A percentile compares a stretch with the other conserved stretches of the same genome.
These are phyloP conservation scores for Crepidotus sp. DNA, from an alignment of 1,284 basidiomycete genomes.

Conservation along the genomic window DNA sequence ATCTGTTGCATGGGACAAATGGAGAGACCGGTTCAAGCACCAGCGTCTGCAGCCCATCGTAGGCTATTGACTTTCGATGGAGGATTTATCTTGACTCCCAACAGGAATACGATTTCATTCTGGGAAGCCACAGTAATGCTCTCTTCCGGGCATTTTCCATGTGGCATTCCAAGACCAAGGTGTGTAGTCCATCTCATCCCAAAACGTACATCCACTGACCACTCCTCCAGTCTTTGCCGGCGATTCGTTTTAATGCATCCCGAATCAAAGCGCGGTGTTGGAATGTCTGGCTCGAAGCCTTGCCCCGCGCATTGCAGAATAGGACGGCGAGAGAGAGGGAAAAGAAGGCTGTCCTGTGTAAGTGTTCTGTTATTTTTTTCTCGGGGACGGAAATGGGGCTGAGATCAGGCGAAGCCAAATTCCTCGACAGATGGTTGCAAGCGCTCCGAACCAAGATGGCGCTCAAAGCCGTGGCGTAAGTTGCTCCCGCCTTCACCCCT, in stretches of 20 bases:
- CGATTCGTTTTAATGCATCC: slow-evolving; percentile 60
- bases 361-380: slow-evolving; percentile 36
- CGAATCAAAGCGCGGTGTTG: slow-evolving; percentile 53
- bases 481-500: slow-evolving; percentile 22
- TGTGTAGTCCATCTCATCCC: slow-evolving; percentile 27
- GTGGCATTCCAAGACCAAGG: slow-evolving; percentile 68
- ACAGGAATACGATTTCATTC: slow-evolving; percentile 53
- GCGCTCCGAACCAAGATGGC: slow-evolving; percentile 60
- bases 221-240: slow-evolving; percentile 55
- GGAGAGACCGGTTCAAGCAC: slow-evolving; percentile 61
- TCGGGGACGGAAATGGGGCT: not conserved
- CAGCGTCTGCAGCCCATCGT: slow-evolving; percentile 58
- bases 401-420: slow-evolving; percentile 36
- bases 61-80: slow-evolving; percentile 21
- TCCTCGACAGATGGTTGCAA: slow-evolving; percentile 56
- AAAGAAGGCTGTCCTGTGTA: slow-evolving; percentile 37
- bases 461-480: slow-evolving; percentile 74
- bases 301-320: slow-evolving; percentile 59
- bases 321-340: slow-evolving; percentile 58
- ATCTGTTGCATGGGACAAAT: slow-evolving; percentile 60
- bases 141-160: slow-evolving; percentile 58
- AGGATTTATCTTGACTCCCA: slow-evolving; percentile 10
- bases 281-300: slow-evolving; percentile 54
- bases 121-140: slow-evolving; percentile 49
- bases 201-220: slow-evolving; percentile 2